phyloP scores from a whole-genome alignment of 2,329 filamentous ascomycete genomes.

The Coniella vitis region DNA sequence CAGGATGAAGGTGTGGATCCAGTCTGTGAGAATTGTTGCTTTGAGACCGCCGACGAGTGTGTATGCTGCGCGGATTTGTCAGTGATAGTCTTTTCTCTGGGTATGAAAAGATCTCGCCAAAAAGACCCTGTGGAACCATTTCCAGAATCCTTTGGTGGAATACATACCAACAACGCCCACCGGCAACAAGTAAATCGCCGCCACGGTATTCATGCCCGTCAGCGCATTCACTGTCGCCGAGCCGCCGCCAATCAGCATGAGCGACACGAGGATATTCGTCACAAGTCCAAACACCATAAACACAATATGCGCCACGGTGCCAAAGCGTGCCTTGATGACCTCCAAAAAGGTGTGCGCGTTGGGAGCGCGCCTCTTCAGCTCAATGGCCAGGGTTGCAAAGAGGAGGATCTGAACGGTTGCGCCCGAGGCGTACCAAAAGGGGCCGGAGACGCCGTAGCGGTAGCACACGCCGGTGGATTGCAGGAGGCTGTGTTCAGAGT shows the following conservation, averaged over 20 bases:
- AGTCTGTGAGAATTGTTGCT: conserved; percentile 80
- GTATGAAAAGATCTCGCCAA: no score
- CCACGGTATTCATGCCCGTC: conserved; percentile 69
- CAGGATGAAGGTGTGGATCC: conserved; percentile 78
- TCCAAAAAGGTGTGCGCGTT: conserved; percentile 85
- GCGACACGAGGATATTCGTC: conserved; percentile 81
- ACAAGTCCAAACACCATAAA: conserved; percentile 78
- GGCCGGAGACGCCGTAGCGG: conserved; percentile 61
- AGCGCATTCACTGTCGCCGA: conserved; percentile 63
- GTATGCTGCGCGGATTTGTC: conserved; percentile 43
- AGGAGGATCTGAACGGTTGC: conserved; percentile 83
- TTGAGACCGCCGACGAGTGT: conserved; percentile 76
- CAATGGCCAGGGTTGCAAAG: conserved; percentile 85
- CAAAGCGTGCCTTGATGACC: conserved; percentile 75
- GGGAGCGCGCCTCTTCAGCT: conserved; percentile 77
- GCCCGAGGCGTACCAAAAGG: conserved; percentile 57
- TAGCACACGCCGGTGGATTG: conserved; percentile 80
- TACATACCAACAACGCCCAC: conserved; percentile 57
- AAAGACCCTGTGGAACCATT: no score
- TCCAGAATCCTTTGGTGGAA: not conserved
- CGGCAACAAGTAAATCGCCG: conserved; percentile 77
- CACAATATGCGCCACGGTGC: conserved; percentile 61
- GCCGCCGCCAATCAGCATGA: conserved; percentile 83
- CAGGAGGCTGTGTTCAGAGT: conserved; percentile 37
- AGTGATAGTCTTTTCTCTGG: no score